A percentile compares a stretch with the other conserved stretches of the same genome.
These are phyloP conservation scores for Nicotiana otophora DNA, from an alignment of 257 asterid species.

Conservation along the genomic window DNA sequence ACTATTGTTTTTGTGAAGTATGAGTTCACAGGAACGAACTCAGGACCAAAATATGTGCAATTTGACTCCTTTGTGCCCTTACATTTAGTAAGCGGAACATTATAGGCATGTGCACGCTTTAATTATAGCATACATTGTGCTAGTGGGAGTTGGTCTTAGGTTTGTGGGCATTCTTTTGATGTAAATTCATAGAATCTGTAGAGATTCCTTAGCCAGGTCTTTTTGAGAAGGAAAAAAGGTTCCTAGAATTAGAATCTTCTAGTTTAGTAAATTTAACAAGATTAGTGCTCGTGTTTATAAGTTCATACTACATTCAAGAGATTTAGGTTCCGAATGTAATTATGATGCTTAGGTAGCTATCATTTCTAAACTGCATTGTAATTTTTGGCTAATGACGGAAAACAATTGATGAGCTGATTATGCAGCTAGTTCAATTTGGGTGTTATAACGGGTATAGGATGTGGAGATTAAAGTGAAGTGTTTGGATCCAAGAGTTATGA, in stretches of 20 bases:
- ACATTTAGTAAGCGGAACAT: not conserved
- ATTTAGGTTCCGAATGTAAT: not conserved
- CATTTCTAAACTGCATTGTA: not conserved
- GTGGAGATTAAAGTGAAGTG: not conserved
- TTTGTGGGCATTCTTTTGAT: not conserved
- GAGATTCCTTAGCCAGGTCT: not conserved
- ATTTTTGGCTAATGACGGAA: not conserved
- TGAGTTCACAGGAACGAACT: not conserved
- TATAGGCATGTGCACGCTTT: not conserved
- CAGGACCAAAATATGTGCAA: not conserved
- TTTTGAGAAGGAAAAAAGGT: not conserved
- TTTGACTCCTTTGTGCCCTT: not conserved
- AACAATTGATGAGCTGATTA: not conserved
- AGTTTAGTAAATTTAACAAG: constrained; percentile 5
- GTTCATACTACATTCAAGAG: not conserved
- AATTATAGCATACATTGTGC: not conserved
- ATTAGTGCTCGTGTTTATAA: not conserved
- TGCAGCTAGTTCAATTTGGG: not conserved
- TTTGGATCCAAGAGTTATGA: not conserved
- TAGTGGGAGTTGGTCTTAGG: not conserved
- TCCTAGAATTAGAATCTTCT: not conserved
- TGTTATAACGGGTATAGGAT: not conserved
- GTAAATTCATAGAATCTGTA: too few relatives aligned
- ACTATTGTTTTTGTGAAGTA: not conserved
- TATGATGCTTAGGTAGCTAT: not conserved